A percentile compares a stretch with the other conserved stretches of the same genome.
Evolutionary conservation across 805 yeast genomes (phyloP).

Genomic region (Yamadazyma sp.): DNA sequence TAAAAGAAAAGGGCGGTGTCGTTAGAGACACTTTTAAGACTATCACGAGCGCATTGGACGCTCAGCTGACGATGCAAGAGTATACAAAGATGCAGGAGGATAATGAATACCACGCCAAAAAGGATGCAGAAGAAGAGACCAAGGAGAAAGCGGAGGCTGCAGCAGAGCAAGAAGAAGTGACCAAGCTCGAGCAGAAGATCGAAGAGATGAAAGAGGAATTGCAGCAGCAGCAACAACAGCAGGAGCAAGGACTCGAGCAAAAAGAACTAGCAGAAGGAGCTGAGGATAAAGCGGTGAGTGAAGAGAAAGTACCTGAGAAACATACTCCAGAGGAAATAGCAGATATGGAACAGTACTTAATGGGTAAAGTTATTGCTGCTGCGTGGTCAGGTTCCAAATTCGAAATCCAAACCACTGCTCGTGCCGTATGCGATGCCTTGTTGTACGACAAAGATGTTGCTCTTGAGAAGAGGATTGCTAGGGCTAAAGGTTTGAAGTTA

Average conservation of each 20-base stretch:
- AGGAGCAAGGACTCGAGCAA: conserved; percentile 20
- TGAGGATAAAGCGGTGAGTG: conserved; percentile 2
- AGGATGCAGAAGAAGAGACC: conserved; percentile 28
- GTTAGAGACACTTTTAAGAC: conserved; percentile 72
- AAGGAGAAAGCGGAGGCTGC: conserved; percentile 17
- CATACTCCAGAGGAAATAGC: conserved; percentile 61
- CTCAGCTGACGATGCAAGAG: conserved; percentile 76
- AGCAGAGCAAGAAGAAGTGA: conserved; percentile 22
- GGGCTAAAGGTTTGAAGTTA: conserved; percentile 62
- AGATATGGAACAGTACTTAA: conserved; percentile 67
- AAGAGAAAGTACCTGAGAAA: conserved; percentile 32
- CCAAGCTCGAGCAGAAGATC: conserved; percentile 19
- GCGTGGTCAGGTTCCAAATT: conserved; percentile 84
- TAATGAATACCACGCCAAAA: conserved; percentile 42
- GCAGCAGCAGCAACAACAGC: conserved; percentile 21
- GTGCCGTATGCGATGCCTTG: conserved; percentile 67
- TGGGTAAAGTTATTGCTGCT: conserved; percentile 79
- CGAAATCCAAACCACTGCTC: conserved; percentile 71
- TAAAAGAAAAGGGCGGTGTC: conserved; percentile 72
- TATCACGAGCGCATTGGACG: conserved; percentile 72
- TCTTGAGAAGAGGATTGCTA: conserved; percentile 45
- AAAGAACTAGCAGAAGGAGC: conserved; percentile 2
- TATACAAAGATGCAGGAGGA: conserved; percentile 65
- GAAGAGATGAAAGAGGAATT: conserved; percentile 17
- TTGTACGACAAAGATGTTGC: conserved; percentile 57